Base-by-base conservation (phyloP, 805 yeast genomes). In the Nakazawaea ambrosiae region DNA sequence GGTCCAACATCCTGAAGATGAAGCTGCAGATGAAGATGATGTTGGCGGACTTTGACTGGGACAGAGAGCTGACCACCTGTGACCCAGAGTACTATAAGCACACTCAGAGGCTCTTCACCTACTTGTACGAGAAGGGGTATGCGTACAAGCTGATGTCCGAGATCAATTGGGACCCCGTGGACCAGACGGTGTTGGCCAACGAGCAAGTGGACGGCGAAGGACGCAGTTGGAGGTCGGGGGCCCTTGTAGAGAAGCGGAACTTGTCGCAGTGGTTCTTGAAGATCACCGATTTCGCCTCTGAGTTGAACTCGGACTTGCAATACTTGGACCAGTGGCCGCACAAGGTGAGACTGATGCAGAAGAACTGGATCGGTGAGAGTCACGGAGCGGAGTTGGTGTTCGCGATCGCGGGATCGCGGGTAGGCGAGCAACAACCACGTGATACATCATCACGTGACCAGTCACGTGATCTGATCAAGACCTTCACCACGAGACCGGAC, bases 101-200 rank as follows among this genome's bases (percentile, higher is more conserved):
- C 81, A 90, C 97, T 0, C 98, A 92, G 54, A 74, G 78, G 64
- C 71, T 92, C 16, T 92, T 92, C 49, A 57, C 86, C 20, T 65
- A 83, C 52, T 54, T 92, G 38, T 75, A 70, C 55, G 75, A 87
- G 48, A 68, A 78, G 33, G 95, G 95, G 0, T 60, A 86, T 34
- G 97, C 97, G 0, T 90, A 92, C 51, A 70, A 89, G 46, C 79
- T 81, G 33, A 78, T 78, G 33, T 95, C 96, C 0, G 88, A 81
- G 48, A 92, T 92, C 42, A 92, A 92, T 53, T 92, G 98, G 98
- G 98, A 92, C 58, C 98, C 98, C 0, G 75, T 92, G 0, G 98
- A 92, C 50, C 74, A 81, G 46, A 92, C 98, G 0, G 98, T 92
- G 1, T 65, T 92, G 42, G 98, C 98, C 2, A 92, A 83, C 54